A percentile compares a stretch with the other conserved stretches of the same genome.
Conservation (phyloP, 148 eudicot species). For the Fagopyrum homotropicum region DNA sequence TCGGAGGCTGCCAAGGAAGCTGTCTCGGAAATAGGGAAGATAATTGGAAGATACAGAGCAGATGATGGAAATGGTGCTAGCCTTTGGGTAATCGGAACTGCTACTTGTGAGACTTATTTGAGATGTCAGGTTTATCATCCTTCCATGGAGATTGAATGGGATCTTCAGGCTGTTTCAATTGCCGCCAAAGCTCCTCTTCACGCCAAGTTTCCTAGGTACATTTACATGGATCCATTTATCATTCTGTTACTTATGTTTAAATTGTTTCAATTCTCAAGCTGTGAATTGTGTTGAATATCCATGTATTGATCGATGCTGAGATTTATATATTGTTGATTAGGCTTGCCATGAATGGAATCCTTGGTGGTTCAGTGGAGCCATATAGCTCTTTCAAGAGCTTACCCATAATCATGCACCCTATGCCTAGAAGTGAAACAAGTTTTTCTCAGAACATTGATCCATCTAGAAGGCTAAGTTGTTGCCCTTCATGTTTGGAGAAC, state of each 20-base stretch:
- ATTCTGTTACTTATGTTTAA: no score
- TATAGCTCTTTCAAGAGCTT: conserved; percentile 3
- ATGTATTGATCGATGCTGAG: no score
- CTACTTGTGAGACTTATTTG: conserved; percentile 89
- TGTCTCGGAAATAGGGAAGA: conserved; percentile 37
- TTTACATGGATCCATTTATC: no score
- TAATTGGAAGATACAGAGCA: conserved; percentile 10
- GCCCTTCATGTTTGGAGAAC: conserved; percentile 57
- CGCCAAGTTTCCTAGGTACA: conserved; percentile 65
- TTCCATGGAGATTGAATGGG: conserved; percentile 82
- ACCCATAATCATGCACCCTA: neutral
- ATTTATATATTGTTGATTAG: neutral
- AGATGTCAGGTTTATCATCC: conserved; percentile 86
- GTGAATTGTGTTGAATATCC: no score
- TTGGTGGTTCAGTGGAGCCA: neutral
- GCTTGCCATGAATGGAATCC: neutral
- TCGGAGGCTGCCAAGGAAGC: conserved; percentile 30
- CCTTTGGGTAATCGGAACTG: conserved; percentile 14
- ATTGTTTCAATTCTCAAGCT: no score
- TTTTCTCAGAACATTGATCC: conserved; percentile 37
- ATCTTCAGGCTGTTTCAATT: conserved; percentile 81
- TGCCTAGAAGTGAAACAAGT: neutral
- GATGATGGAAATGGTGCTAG: neutral
- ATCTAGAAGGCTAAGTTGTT: conserved; percentile 29
- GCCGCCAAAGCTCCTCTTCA: conserved; percentile 50